A percentile compares a stretch with the other conserved stretches of the same genome.
phyloP scores from a whole-genome alignment of 495 filamentous ascomycete species.

The Penicillium desertorum region DNA sequence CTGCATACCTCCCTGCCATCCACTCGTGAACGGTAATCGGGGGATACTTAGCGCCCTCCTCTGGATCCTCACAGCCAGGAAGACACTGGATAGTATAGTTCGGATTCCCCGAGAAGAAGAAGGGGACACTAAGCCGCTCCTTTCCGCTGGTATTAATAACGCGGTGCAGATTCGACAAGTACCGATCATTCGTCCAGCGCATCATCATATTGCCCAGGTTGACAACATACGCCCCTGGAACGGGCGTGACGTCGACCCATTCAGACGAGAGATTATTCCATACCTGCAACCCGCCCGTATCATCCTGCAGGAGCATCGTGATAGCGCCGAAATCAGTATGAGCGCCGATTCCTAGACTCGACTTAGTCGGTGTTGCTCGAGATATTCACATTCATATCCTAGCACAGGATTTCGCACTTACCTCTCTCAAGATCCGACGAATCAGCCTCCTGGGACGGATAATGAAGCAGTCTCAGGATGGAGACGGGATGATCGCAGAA shows the following conservation, averaged over 20 bases:
- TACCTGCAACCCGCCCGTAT: slow-evolving; percentile 44
- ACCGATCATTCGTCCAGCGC: slow-evolving; percentile 31
- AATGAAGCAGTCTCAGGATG: slow-evolving; percentile 45
- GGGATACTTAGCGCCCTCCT: slow-evolving; percentile 22
- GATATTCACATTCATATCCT: background rate
- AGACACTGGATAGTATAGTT: slow-evolving; percentile 25
- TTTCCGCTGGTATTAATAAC: slow-evolving; percentile 30
- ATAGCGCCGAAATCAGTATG: slow-evolving; percentile 54
- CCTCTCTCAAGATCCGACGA: slow-evolving; percentile 22
- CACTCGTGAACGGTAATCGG: slow-evolving; percentile 29
- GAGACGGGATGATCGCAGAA: slow-evolving; percentile 37
- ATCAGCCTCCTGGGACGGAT: slow-evolving; percentile 45
- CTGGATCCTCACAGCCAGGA: slow-evolving; percentile 19
- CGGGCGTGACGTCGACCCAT: slow-evolving; percentile 35
- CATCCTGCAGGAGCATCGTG: slow-evolving; percentile 46
- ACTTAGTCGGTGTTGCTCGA: background rate
- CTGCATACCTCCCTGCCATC: slow-evolving; percentile 26
- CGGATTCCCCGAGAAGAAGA: slow-evolving; percentile 34
- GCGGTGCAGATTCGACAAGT: slow-evolving; percentile 33
- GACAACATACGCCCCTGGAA: slow-evolving; percentile 44
- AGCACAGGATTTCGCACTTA: background rate
- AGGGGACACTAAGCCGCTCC: slow-evolving; percentile 30
- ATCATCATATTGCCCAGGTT: slow-evolving; percentile 50
- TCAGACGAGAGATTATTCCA: slow-evolving; percentile 31
- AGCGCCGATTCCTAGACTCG: slow-evolving; percentile 43